Conservation (phyloP, 148 eudicot species). For the Diospyros lotus region DNA sequence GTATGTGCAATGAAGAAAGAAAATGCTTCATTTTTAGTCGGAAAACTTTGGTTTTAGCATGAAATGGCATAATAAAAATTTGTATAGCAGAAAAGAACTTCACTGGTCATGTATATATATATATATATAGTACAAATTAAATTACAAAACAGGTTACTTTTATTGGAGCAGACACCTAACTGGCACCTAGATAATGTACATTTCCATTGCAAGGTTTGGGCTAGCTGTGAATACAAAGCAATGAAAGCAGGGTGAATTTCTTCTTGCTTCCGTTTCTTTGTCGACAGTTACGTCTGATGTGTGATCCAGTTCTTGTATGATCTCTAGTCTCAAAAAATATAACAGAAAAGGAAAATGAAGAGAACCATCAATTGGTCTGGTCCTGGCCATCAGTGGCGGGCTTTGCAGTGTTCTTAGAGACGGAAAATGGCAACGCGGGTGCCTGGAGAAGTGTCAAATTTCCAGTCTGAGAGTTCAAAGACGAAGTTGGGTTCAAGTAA, state of each 20-base stretch:
- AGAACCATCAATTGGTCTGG: slow-evolving; percentile 13
- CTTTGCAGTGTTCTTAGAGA: slow-evolving; percentile 27
- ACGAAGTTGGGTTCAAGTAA: slow-evolving; percentile 19
- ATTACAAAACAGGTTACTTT: background rate
- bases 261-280: slow-evolving; percentile 9
- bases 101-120: too few species aligned
- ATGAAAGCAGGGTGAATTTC: background rate
- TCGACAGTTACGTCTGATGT: background rate
- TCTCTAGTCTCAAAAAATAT: background rate
- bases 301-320: background rate
- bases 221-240: background rate
- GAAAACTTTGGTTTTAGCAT: too few species aligned
- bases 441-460: slow-evolving; percentile 27
- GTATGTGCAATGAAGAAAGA: background rate
- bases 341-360: background rate
- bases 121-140: background rate
- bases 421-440: slow-evolving; percentile 33
- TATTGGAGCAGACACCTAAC: background rate
- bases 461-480: slow-evolving; percentile 23
- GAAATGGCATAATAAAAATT: too few species aligned
- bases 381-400: slow-evolving; percentile 12
- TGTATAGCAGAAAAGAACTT: too few species aligned
- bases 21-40: background rate
- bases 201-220: background rate
- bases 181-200: background rate